Percentiles rank a stretch among this genome's conserved stretches.
These are phyloP conservation scores for Letharia columbiana DNA, from an alignment of 495 filamentous ascomycete genomes.

Conservation along the genomic window DNA sequence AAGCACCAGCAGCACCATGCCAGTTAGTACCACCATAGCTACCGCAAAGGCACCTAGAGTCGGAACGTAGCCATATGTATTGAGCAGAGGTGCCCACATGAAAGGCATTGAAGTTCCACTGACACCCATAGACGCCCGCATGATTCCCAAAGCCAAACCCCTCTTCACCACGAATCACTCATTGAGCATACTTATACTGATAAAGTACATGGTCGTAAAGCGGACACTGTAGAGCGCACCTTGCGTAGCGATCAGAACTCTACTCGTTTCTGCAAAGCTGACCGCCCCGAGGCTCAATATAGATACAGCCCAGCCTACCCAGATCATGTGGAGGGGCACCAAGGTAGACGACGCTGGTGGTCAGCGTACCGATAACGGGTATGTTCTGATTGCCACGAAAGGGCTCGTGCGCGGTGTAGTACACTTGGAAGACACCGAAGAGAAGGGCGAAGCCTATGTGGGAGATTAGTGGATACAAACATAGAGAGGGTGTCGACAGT, in stretches of 20 bases:
- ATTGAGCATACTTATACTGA: conserved; percentile 43
- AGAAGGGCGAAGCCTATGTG: conserved; percentile 29
- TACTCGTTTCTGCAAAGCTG: conserved; percentile 38
- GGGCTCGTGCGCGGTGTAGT: conserved; percentile 29
- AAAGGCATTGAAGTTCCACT: conserved; percentile 33
- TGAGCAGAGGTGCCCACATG: conserved; percentile 26
- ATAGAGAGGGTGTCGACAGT: no score
- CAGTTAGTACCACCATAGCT: conserved; percentile 26
- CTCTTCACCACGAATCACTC: conserved; percentile 48
- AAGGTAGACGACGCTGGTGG: conserved; percentile 30
- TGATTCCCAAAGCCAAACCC: conserved; percentile 47
- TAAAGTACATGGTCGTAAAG: conserved; percentile 39
- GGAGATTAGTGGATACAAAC: neutral
- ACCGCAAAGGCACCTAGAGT: conserved; percentile 28
- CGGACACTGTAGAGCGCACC: conserved; percentile 46
- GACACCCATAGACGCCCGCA: conserved; percentile 40
- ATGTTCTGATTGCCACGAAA: conserved; percentile 28
- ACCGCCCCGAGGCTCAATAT: conserved; percentile 27
- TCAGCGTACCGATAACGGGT: conserved; percentile 30
- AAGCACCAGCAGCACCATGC: conserved; percentile 30
- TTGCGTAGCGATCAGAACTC: conserved; percentile 44
- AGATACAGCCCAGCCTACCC: conserved; percentile 23
- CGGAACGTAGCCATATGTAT: conserved; percentile 29
- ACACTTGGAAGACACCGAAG: conserved; percentile 34
- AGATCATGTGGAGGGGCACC: conserved; percentile 30